phyloP scores from a whole-genome alignment of 345 rosid genomes.

The Acer negundo region DNA sequence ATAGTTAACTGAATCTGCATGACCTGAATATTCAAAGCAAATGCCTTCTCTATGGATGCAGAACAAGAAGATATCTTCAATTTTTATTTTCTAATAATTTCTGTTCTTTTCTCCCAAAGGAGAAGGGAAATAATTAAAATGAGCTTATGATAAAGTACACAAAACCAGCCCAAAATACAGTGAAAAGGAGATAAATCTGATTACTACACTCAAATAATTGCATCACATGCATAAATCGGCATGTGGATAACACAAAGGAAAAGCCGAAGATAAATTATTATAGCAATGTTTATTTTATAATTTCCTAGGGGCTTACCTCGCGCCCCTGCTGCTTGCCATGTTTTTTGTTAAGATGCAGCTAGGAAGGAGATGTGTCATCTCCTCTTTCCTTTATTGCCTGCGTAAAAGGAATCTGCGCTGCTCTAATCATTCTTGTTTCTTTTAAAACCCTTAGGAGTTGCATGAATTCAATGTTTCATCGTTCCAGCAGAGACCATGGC shows the following conservation, averaged over 20 bases:
- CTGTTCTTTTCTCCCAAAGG: too few species aligned
- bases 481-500: conserved; percentile 8
- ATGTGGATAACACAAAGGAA: too few species aligned
- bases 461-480: background rate
- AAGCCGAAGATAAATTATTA: too few species aligned
- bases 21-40: background rate
- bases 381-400: background rate
- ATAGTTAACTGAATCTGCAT: background rate
- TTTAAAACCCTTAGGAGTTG: conserved; percentile 2
- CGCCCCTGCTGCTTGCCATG: background rate
- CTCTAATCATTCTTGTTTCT: conserved; percentile 11
- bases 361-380: background rate
- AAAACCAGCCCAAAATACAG: too few species aligned
- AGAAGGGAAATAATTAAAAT: too few species aligned
- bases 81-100: too few species aligned
- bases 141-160: too few species aligned
- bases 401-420: background rate
- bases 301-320: background rate
- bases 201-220: too few species aligned
- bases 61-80: background rate
- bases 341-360: background rate
- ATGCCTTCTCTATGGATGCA: background rate
- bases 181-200: too few species aligned
- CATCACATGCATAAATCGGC: too few species aligned
- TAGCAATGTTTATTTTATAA: background rate